Evolutionary conservation across 1,284 basidiomycete genomes (phyloP), one percentile per base, ranked within the genome.

Genomic region (Austroboletus niveus): DNA sequence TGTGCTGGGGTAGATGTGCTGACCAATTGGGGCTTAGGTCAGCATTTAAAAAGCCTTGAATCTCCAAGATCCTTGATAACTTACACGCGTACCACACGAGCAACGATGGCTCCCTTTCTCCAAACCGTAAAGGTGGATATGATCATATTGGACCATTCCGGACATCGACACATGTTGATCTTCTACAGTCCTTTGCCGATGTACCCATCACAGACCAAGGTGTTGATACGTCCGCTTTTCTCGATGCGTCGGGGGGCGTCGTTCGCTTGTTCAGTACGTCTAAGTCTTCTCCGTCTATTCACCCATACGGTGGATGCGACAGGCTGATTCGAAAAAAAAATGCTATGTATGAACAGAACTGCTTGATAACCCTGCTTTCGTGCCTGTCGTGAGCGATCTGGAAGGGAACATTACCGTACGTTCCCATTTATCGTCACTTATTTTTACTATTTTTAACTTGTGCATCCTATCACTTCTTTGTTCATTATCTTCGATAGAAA

Each of bases 211-310:
- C 89, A 56, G 87, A 92, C 60, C 79, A 78, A 58, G 95, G 96
- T 59, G 84, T 99, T 68, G 87, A 98, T 69, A 98, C 97, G 4
- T 70, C 82, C 41, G 76, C 80, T 42, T 99, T 99, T 76, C 79
- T 96, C 57, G 86, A 97, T 64, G 97, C 97, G 9, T 81, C 91
- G 4, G 82, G 92, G 60, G 94, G 93, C 42, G 79, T 99, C 45
- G 89, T 96, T 58, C 87, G 88, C 59, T 77, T 99, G 61, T 98
- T 99, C 69, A 90, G 94, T 96, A 62, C 55, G 85, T 71, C 39
- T 6, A 4, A 1, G 22, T 5, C 22, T 44, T 34, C 12, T 24
- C 35, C 53, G 35, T 50, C 32, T 34, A 10, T 34, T 34, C 6
- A 10, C 3, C 32, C 32, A 14, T 6, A 34, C 32, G 14, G 7